These are phyloP conservation scores for Boletus vinaceobasis DNA, from an alignment of 768 basidiomycete species.

Conservation along the genomic window DNA sequence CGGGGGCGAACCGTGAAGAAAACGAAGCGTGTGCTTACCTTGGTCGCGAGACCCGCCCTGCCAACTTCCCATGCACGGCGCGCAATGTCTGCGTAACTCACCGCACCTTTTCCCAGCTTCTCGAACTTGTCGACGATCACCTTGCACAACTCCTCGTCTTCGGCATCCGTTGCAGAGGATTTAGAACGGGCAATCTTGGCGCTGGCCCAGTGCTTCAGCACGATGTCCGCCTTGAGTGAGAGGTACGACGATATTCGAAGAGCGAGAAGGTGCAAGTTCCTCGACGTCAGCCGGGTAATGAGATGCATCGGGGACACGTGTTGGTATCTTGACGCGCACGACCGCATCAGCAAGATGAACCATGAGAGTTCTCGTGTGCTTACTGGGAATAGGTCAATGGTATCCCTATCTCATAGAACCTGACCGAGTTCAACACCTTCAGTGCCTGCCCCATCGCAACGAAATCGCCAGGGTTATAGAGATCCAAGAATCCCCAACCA, in stretches of 20 bases:
- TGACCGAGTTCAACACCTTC: conserved; percentile 90
- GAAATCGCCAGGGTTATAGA: conserved; percentile 90
- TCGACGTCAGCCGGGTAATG: conserved; percentile 76
- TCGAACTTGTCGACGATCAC: conserved; percentile 90
- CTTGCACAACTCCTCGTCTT: conserved; percentile 76
- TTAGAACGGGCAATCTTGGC: conserved; percentile 82
- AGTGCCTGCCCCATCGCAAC: conserved; percentile 89
- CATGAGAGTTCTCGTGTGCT: conserved; percentile 21
- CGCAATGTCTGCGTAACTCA: conserved; percentile 94
- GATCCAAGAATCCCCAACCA: conserved; percentile 88
- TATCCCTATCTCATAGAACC: conserved; percentile 89
- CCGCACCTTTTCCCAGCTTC: conserved; percentile 69
- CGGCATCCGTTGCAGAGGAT: conserved; percentile 54
- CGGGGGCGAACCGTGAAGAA: not conserved
- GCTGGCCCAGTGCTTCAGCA: conserved; percentile 94
- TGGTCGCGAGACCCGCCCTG: conserved; percentile 73
- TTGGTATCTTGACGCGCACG: conserved; percentile 62
- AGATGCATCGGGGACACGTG: conserved; percentile 78
- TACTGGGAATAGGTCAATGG: conserved; percentile 91
- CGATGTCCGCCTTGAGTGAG: conserved; percentile 76
- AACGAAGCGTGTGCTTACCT: conserved; percentile 43
- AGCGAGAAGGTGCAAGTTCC: conserved; percentile 88
- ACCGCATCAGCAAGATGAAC: conserved; percentile 2
- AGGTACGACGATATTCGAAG: conserved; percentile 86
- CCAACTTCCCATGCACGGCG: conserved; percentile 91